Conservation (phyloP, 2,329 filamentous ascomycete species). For the Aspergillus sp. region DNA sequence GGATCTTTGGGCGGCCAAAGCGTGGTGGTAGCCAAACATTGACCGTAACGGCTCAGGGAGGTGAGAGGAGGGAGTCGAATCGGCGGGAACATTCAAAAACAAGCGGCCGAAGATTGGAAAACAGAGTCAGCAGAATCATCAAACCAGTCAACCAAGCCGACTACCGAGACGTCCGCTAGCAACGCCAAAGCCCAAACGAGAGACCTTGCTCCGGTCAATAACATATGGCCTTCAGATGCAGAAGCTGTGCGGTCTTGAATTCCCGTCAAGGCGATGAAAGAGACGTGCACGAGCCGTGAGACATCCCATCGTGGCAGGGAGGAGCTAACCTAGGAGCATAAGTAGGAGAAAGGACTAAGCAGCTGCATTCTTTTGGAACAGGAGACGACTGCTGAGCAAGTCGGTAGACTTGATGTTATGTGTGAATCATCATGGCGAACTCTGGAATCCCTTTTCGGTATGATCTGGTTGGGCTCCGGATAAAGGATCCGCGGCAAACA, state of each 20-base stretch:
- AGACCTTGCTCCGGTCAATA: background rate
- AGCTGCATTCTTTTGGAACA: background rate
- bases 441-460: background rate
- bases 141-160: background rate
- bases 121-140: background rate
- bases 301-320: background rate
- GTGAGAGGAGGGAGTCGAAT: background rate
- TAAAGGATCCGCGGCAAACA: background rate
- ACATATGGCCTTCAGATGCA: background rate
- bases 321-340: background rate
- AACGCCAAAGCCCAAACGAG: background rate
- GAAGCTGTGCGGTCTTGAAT: background rate
- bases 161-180: background rate
- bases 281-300: background rate
- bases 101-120: background rate
- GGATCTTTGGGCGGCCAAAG: background rate
- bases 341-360: background rate
- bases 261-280: background rate
- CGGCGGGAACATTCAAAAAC: background rate
- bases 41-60: background rate
- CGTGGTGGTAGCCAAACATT: background rate
- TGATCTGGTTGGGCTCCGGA: background rate
- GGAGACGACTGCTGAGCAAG: background rate
- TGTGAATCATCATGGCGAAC: background rate
- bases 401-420: background rate